Conservation (phyloP, 2,329 filamentous ascomycete species). For the Aspergillus pseudoglaucus region DNA sequence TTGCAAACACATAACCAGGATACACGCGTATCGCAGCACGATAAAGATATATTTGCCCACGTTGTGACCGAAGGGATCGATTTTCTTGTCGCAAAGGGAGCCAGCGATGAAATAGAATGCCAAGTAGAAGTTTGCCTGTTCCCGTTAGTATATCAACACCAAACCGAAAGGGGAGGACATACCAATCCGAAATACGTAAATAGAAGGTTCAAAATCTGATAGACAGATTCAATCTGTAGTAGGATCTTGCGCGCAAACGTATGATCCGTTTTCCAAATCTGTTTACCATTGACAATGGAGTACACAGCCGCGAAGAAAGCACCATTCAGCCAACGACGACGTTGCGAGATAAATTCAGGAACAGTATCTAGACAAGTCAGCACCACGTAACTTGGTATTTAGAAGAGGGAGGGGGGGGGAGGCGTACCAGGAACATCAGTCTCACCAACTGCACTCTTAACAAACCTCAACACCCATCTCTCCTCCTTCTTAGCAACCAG, state of each 20-base stretch:
- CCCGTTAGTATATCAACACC: conserved; percentile 8
- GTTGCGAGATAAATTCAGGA: conserved; percentile 94
- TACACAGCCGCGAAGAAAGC: conserved; percentile 98
- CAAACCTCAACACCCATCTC: conserved; percentile 96
- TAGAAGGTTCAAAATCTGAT: conserved; percentile 83
- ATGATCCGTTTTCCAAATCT: conserved; percentile 91
- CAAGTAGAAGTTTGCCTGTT: conserved; percentile 87
- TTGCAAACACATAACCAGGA: conserved; percentile 85
- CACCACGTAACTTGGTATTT: not conserved
- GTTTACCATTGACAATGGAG: conserved; percentile 87
- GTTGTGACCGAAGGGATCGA: conserved; percentile 88
- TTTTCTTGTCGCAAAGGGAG: conserved; percentile 66
- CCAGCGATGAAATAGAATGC: conserved; percentile 98
- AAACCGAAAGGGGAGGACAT: conserved; percentile 10
- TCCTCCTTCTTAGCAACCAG: conserved; percentile 90
- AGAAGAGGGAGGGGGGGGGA: not conserved
- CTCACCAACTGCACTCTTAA: conserved; percentile 92
- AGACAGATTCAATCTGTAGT: conserved; percentile 89
- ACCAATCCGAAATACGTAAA: conserved; percentile 95
- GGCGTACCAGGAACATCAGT: conserved; percentile 84
- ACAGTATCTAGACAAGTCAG: conserved; percentile 61
- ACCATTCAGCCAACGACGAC: conserved; percentile 94
- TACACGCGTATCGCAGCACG: conserved; percentile 74
- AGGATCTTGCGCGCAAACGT: conserved; percentile 81
- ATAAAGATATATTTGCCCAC: conserved; percentile 81